Base-by-base conservation (phyloP, 441 rosid genomes). In the Dalechampia spathulata region DNA sequence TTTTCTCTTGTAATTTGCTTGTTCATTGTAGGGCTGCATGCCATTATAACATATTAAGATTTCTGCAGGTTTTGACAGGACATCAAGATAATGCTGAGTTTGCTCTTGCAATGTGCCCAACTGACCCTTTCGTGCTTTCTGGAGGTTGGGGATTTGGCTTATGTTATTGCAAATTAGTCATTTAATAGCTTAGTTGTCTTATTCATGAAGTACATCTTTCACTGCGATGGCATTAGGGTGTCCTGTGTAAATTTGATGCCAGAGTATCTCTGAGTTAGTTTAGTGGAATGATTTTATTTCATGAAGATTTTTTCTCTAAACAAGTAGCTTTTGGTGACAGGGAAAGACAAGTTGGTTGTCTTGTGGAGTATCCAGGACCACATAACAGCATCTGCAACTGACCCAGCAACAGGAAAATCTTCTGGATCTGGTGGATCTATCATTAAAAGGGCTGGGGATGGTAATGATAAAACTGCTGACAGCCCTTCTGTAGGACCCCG, bases 341-440 rank as follows among this genome's bases (percentile, higher is more conserved):
- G 99, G 62, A 94, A 90, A 84, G 98, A 94, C 68, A 94, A 83
- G 71, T 72, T 85, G 0, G 99, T 94, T 67, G 96, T 90, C 70
- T 65, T 86, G 69, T 94, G 99, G 99, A 87, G 99, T 58, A 94
- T 94, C 68, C 88, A 94, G 70, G 99, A 90, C 78, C 98, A 94
- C 66, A 79, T 94, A 61, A 77, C 95, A 40, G 55, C 87, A 10
- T 65, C 78, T 19, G 83, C 85, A 16, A 48, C 86, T 45, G 93
- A 86, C 58, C 76, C 90, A 52, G 65, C 69, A 22, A 80, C 66
- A 1, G 53, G 64, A 10, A 92, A 84, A 64, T 68, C 92, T 55
- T 63, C 90, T 19, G 92, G 83, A 65, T 76, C 88, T 38, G 78
- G 80, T 65, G 89, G 83, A 64, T 76, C 87, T 7, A 81, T 82